Conservation (phyloP, 225 moss, liverwort and hornwort genomes). For the Rhytidiadelphus loreus region DNA sequence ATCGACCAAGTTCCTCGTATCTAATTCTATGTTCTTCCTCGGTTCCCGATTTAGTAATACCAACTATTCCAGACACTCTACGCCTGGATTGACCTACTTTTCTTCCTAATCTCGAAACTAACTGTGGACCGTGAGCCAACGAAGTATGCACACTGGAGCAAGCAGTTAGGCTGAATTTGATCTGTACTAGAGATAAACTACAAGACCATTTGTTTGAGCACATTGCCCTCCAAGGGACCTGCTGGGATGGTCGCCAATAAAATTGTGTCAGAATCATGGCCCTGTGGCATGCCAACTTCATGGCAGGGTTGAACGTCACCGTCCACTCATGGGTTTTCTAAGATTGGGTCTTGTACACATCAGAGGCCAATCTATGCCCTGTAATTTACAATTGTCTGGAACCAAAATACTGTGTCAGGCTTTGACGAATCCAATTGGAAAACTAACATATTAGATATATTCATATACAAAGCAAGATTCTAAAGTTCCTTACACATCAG, state of each 20-base stretch:
- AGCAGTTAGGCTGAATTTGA: not conserved
- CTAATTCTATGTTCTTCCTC: not conserved
- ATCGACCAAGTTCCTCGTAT: constrained; percentile 22
- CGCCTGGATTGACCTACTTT: constrained; percentile 4
- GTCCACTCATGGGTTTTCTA: not conserved
- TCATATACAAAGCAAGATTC: not conserved
- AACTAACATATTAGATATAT: not conserved
- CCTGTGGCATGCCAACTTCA: constrained; percentile 13
- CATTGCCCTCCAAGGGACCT: constrained; percentile 3
- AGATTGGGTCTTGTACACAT: not conserved
- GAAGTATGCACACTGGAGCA: not conserved
- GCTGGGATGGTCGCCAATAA: constrained; percentile 6
- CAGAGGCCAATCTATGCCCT: not conserved
- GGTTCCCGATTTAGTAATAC: not conserved
- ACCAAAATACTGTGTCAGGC: not conserved
- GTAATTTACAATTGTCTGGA: not conserved
- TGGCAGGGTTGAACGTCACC: not conserved
- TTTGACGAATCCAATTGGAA: not conserved
- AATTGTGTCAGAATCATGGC: constrained; percentile 13
- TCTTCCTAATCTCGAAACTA: constrained; percentile 4
- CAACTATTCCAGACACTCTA: not conserved
- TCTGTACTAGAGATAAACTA: not conserved
- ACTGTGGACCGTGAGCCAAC: not conserved
- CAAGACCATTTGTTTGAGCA: not conserved
- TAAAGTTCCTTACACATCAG: not conserved